These are phyloP conservation scores for Porphyrellus cyaneotinctus DNA, from an alignment of 768 basidiomycete genomes.

Conservation along the genomic window DNA sequence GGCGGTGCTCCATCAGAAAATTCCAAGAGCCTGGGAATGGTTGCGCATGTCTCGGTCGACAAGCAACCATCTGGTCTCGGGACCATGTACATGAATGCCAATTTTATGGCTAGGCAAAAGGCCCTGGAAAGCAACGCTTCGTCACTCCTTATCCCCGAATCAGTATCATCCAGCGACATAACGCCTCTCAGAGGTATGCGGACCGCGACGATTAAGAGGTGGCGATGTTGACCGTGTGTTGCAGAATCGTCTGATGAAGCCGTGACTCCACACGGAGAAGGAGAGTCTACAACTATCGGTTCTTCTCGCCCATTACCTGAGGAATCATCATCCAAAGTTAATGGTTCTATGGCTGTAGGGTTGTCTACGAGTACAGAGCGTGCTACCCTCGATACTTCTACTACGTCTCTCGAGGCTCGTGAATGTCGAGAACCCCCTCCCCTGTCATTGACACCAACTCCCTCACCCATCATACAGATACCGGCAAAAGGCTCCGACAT, in stretches of 20 bases:
- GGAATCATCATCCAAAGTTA: slow-evolving; percentile 4
- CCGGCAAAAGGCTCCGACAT: slow-evolving; percentile 15
- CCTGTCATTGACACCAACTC: slow-evolving; percentile 11
- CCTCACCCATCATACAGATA: slow-evolving; percentile 10
- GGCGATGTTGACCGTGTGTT: slow-evolving; percentile 10
- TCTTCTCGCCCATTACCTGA: slow-evolving; percentile 5
- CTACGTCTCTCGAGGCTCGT: slow-evolving; percentile 5
- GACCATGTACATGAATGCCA: slow-evolving; percentile 20
- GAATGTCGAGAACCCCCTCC: slow-evolving; percentile 5
- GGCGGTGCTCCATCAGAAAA: slow-evolving; percentile 16
- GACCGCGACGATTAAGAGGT: neutral
- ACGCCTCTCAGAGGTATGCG: slow-evolving; percentile 16
- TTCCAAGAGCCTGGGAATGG: slow-evolving; percentile 18
- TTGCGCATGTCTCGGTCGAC: slow-evolving; percentile 10
- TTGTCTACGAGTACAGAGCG: slow-evolving; percentile 6
- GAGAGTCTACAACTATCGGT: slow-evolving; percentile 3
- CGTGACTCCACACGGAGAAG: slow-evolving; percentile 12
- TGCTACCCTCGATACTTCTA: slow-evolving; percentile 9
- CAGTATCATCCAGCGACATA: slow-evolving; percentile 6
- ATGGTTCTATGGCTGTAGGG: slow-evolving; percentile 1
- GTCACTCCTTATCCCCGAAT: slow-evolving; percentile 7
- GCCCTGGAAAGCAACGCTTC: slow-evolving; percentile 13
- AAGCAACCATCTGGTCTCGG: slow-evolving; percentile 22
- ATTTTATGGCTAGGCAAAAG: slow-evolving; percentile 10
- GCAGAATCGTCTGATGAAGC: slow-evolving; percentile 13